Base-by-base conservation (phyloP, 192 early-diverging fungal species). In the Rhizoclosmatium sp. region DNA sequence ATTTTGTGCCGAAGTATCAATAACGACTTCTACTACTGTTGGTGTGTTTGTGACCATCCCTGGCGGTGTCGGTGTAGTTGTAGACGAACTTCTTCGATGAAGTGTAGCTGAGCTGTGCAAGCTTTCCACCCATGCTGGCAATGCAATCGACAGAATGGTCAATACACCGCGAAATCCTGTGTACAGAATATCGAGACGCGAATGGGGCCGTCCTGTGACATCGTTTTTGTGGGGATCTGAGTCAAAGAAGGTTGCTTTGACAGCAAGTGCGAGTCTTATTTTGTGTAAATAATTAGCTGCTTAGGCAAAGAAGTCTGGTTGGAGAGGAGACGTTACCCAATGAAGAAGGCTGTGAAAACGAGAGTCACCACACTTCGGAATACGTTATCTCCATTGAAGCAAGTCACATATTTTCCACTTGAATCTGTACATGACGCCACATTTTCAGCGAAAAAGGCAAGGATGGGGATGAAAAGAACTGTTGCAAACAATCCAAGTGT, bases 161-260 rank as follows among this genome's bases (percentile, higher is more conserved):
- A 87, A 62, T 3, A 84, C 45, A 0, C 85, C 83, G 5, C 84
- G 82, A 56, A 75, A 78, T 2, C 56, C 77, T 3, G 85, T 49
- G 64, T 87, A 87, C 2, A 80, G 44, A 31, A 82, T 48, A 54
- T 87, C 84, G 7, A 85, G 44, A 48, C 86, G 65, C 2, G 82
- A 82, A 65, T 87, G 86, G 0, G 82, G 78, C 4, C 86, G 49
- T 14, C 80, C 40, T 47, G 78, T 72, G 0, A 85, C 65, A 64
- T 80, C 78, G 16, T 83, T 72, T 46, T 59, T 47, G 7, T 85
- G 75, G 19, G 86, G 83, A 71, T 87, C 86, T 5, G 82, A 75
- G 7, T 87, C 83, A 72, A 87, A 87, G 66, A 83, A 84, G 31
- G 86, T 87, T 47, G 78, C 82, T 10, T 69, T 75, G 4, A 87